Conservation (phyloP, 176 grass and related monocot species). For the Oryza brachyantha region DNA sequence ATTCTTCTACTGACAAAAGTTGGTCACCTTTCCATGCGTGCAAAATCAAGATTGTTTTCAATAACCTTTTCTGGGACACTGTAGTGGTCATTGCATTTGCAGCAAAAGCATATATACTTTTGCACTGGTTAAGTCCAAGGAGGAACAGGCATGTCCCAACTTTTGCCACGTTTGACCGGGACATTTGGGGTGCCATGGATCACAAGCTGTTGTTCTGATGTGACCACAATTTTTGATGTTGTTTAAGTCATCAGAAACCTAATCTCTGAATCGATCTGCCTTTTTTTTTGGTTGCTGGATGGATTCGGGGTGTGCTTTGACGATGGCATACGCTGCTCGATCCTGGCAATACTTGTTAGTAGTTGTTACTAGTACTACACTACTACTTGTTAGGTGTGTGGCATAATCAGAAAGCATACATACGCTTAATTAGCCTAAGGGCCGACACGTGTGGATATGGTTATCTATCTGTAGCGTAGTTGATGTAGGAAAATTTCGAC, state of each 20-base stretch:
- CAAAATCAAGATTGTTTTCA: slow-evolving; percentile 15
- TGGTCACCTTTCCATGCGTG: slow-evolving; percentile 31
- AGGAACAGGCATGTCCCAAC: slow-evolving; percentile 36
- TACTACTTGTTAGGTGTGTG: slow-evolving; percentile 15
- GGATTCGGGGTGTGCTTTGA: slow-evolving; percentile 25
- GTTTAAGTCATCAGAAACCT: slow-evolving; percentile 26
- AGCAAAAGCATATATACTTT: slow-evolving; percentile 4
- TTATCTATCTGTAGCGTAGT: background rate
- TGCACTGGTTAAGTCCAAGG: slow-evolving; percentile 30
- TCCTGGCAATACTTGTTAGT: background rate
- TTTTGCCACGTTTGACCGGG: slow-evolving; percentile 41
- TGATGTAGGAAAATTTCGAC: slow-evolving; percentile 27
- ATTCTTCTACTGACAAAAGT: slow-evolving; percentile 56
- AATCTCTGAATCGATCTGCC: slow-evolving; percentile 24
- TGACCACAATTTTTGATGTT: slow-evolving; percentile 11
- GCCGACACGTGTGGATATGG: slow-evolving; percentile 31
- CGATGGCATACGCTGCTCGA: background rate
- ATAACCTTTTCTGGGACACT: background rate
- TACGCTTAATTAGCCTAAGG: background rate
- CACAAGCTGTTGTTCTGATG: slow-evolving; percentile 35
- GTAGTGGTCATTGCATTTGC: background rate
- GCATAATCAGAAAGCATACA: slow-evolving; percentile 6
- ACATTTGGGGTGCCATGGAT: slow-evolving; percentile 31
- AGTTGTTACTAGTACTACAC: too few species aligned
- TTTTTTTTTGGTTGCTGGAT: slow-evolving; percentile 28